phyloP scores from a whole-genome alignment of 108 stramenopile genomes.

The Seminavis robusta region DNA sequence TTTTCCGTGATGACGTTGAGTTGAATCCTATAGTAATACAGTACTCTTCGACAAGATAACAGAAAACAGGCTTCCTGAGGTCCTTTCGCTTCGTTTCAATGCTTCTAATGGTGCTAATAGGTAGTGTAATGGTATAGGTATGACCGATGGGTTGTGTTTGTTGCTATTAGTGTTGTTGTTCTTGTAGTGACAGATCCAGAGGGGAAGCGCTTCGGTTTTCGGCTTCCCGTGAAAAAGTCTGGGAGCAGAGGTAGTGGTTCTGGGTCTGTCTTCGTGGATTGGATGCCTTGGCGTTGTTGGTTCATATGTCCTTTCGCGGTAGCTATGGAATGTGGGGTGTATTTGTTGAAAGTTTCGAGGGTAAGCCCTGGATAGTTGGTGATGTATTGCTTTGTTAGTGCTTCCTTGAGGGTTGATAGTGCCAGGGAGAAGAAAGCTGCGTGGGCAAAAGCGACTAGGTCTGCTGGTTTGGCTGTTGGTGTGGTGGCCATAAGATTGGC shows the following conservation, averaged over 20 bases:
- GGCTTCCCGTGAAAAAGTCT: too few species aligned
- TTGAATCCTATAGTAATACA: too few species aligned
- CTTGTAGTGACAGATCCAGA: too few species aligned
- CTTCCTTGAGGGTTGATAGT: slow-evolving; percentile 6
- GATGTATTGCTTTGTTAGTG: slow-evolving; percentile 2
- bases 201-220: too few species aligned
- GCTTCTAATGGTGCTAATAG: too few species aligned
- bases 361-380: slow-evolving; percentile 21
- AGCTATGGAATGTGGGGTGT: slow-evolving; percentile 12
- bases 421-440: slow-evolving; percentile 22
- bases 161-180: too few species aligned
- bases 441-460: slow-evolving; percentile 25
- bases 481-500: background rate
- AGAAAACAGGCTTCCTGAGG: too few species aligned
- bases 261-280: slow-evolving; percentile 12
- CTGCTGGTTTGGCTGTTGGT: background rate
- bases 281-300: slow-evolving; percentile 5
- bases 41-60: too few species aligned
- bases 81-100: too few species aligned
- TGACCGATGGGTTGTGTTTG: too few species aligned
- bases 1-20: too few species aligned
- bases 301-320: slow-evolving; percentile 27
- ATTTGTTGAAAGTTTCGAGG: background rate
- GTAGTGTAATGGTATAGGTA: too few species aligned
- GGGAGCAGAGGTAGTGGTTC: background rate